Base-by-base conservation (phyloP, 495 filamentous ascomycete genomes). In the Elasticomyces elasticus region DNA sequence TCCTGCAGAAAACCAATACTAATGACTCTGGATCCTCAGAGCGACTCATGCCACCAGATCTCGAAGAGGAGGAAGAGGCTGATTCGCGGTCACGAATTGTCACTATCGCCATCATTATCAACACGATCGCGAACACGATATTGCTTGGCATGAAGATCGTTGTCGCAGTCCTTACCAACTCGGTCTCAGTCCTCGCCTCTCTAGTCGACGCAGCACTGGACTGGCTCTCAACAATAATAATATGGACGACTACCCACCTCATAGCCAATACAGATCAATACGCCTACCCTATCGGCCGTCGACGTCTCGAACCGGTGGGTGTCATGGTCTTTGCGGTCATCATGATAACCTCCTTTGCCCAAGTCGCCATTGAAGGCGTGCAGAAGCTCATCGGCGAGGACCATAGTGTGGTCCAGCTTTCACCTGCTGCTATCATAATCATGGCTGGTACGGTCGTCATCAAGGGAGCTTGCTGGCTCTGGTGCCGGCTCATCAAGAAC, bases 141-240 rank as follows among this genome's bases (percentile, higher is more conserved):
- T 74, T 96, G 4, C 75, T 96, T 0, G 78, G 73, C 3, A 82
- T 86, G 24, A 96, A 96, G 64, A 81, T 92, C 38, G 80, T 76
- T 47, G 89, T 91, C 22, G 82, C 89, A 42, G 60, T 83, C 6
- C 76, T 87, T 50, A 90, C 89, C 0, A 86, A 76, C 33, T 94
- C 88, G 15, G 79, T 96, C 52, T 94, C 88, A 4, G 86, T 96
- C 13, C 75, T 96, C 12, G 90, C 90, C 15, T 86, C 82, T 61
- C 76, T 96, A 52, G 90, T 96, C 1, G 90, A 96, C 62, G 89
- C 86, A 2, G 81, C 84, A 0, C 75, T 96, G 13, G 90, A 96
- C 62, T 94, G 94, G 61, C 71, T 96, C 37, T 84, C 79, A 33
- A 96, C 89, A 0, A 82, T 79, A 33, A 95, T 96, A 43, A 82